Base-by-base conservation (phyloP, 2,329 filamentous ascomycete genomes). In the Alternaria arborescens region DNA sequence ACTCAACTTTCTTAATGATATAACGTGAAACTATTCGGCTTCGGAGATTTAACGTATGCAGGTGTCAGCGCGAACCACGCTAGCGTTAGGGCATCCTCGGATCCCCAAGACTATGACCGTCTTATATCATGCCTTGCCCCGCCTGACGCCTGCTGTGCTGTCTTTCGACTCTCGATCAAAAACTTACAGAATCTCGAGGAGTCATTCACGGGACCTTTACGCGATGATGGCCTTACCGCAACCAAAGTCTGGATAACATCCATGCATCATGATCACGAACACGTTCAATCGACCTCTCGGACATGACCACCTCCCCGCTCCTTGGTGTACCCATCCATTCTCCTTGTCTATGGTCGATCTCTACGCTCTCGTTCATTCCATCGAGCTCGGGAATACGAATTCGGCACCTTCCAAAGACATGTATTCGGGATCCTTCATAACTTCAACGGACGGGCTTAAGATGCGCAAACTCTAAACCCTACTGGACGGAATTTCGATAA, bases 21-120 rank as follows among this genome's bases (percentile, higher is more conserved):
- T 14, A 36, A 18, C 22, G 14, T 53, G 51, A 32, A 53, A 28
- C 22, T 34, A 1, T 53, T 44, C 51, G 51, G 51, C 38, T 43
- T 42, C 48, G 55, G 55, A 46, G 41, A 53, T 24, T 58, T 58
- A 40, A 22, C 4, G 20, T 18, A 55, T 60, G 57, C 57, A 60
- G 52, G 42, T 42, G 54, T 60, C 48, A 60, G 53, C 58, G 48
- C 54, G 58, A 57, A 61, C 47, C 36, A 53, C 54, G 36, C 58
- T 61, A 61, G 55, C 26, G 47, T 30, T 58, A 47, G 48, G 42
- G 18, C 54, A 42, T 38, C 42, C 16, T 60, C 58, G 58, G 58
- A 36, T 61, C 58, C 58, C 58, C 53, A 61, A 52, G 22, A 43
- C 44, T 34, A 61, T 52, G 47, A 61, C 58, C 58, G 54, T 53